Evolutionary conservation across 1,284 basidiomycete species (phyloP), one percentile per base, ranked within the genome.

Genomic region (Austroboletus rostrupii): DNA sequence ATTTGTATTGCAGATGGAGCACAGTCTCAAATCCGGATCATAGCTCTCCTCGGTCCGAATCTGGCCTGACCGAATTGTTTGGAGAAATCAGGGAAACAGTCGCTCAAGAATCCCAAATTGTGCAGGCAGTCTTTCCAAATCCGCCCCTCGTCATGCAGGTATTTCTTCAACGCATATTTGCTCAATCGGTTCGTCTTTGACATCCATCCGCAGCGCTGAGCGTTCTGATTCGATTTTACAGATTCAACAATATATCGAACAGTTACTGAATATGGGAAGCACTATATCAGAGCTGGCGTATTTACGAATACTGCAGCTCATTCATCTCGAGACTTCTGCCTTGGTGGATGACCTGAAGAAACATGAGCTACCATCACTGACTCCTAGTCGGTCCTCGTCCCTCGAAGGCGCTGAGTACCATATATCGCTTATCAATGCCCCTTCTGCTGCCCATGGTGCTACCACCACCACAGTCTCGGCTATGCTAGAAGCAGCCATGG

Each of bases 71-170:
- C 3, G 85, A 87, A 23, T 72, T 99, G 21, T 93, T 97, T 67
- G 73, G 77, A 35, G 93, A 98, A 66, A 98, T 99, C 52, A 79
- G 93, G 32, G 75, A 79, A 7, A 98, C 95, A 0, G 94, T 98
- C 19, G 90, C 88, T 33, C 92, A 96, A 58, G 97, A 99, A 69
- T 90, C 92, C 0, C 94, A 98, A 65, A 99, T 99, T 53, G 95
- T 99, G 40, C 94, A 96, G 65, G 97, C 94, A 2, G 97, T 99
- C 5, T 99, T 99, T 68, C 97, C 97, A 1, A 94, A 94, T 58
- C 96, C 97, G 11, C 83, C 90, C 10, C 81, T 93, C n/a, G 97
- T 99, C 14, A 96, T 99, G 93, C 93, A 97, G 69, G 95, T 98
- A 8, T 99, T 99, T 70, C 70, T 99, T 37, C 97, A 98, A 66